Evolutionary conservation across 2,329 filamentous ascomycete genomes (phyloP), one percentile per base, ranked within the genome.

Genomic region (Colletotrichum sp.): DNA sequence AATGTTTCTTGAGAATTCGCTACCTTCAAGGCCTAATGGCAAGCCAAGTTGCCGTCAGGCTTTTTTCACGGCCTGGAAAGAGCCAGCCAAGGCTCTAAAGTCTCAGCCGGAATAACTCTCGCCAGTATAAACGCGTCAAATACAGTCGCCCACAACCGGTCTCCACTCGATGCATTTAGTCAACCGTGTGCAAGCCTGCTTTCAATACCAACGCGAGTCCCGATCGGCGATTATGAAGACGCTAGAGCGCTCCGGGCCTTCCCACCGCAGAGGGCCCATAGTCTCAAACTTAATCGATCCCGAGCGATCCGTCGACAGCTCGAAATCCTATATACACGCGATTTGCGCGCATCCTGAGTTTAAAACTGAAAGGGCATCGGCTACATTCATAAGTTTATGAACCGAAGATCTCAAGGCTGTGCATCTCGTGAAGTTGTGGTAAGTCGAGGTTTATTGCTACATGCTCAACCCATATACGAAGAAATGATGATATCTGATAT

Each of bases 11-110:
- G n/a, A 22, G 12, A 52, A 5, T 6, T 7, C 44, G 22, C 44
- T 22, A 8, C 12, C n/a, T 22, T 12, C 44, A 6, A 52, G 44
- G n/a, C 44, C 13, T 22, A 13, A 6, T 52, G n/a, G n/a, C 44
- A 0, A 52, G 44, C 11, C 11, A 52, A 52, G 44, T 12, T 0
- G n/a, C 2, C n/a, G 11, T 0, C n/a, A 52, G 5, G 3, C 19
- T 44, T 19, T 8, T 11, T 7, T n/a, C 19, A 12, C 19, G 39
- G 9, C 39, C 19, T 44, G 19, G 8, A 19, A 52, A n/a, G 22
- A 22, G 44, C n/a, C 11, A 48, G 44, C 44, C 6, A 52, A 52
- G 44, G 13, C 9, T 22, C 11, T 5, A n/a, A n/a, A 22, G 2
- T 13, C n/a, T 22, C 11, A 13, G 4, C 44, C 44, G 44, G 44